phyloP scores from a whole-genome alignment of 257 asterid species.

The Solanum peruvianum region DNA sequence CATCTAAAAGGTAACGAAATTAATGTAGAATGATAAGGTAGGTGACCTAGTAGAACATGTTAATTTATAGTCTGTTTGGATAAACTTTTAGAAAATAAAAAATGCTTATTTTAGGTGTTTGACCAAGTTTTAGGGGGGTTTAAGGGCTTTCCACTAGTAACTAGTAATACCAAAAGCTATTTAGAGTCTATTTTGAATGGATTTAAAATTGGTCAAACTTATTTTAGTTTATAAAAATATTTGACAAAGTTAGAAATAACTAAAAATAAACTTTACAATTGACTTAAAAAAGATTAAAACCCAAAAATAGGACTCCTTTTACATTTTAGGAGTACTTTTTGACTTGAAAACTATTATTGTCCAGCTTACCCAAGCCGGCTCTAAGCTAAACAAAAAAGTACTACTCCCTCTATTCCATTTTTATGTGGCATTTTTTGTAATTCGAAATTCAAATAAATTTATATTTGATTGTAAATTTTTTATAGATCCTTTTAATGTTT shows the following conservation, averaged over 20 bases:
- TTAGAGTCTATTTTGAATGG: not conserved
- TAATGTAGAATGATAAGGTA: not conserved
- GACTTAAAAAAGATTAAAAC: no score
- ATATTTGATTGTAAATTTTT: no score
- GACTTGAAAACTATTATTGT: no score
- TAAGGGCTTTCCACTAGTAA: not conserved
- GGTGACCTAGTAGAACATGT: not conserved
- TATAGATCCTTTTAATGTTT: no score
- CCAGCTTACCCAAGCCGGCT: no score
- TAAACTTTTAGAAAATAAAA: rapidly evolving
- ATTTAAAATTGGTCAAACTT: rapidly evolving
- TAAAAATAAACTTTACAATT: no score
- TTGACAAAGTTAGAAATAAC: no score
- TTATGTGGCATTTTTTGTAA: rapidly evolving
- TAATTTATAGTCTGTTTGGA: not conserved
- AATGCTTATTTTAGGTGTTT: not conserved
- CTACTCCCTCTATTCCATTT: rapidly evolving
- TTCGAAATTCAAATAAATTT: rapidly evolving
- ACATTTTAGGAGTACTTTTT: no score
- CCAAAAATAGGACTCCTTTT: no score
- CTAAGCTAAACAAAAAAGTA: not conserved
- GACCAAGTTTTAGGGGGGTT: not conserved
- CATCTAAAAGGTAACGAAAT: not conserved
- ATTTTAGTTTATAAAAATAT: no score
- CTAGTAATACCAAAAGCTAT: not conserved